A percentile compares a stretch with the other conserved stretches of the same genome.
Evolutionary conservation across 306 rosid genomes (phyloP).

Genomic region (Benincasa hispida): DNA sequence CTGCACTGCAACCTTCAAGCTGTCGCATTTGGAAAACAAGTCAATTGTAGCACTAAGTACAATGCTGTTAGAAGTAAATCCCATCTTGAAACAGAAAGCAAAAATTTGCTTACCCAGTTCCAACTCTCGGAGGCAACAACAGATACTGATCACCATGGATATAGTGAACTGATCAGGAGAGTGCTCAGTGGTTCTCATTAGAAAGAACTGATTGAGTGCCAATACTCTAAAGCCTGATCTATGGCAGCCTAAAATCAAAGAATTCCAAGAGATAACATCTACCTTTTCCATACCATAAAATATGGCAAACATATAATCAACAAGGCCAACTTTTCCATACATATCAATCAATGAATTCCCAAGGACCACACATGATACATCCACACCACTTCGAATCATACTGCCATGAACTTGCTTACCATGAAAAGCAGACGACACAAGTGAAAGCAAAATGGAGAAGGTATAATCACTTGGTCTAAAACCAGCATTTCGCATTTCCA

Average conservation of each 20-base stretch:
- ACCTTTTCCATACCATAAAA: constrained; percentile 43
- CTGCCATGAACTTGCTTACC: constrained; percentile 62
- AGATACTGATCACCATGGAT: constrained; percentile 50
- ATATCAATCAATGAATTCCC: constrained; percentile 65
- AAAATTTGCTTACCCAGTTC: constrained; percentile 71
- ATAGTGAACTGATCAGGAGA: constrained; percentile 59
- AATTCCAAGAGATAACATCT: constrained; percentile 69
- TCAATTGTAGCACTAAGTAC: constrained; percentile 71
- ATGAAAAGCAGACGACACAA: constrained; percentile 27
- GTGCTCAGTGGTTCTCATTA: constrained; percentile 29
- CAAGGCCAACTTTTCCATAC: constrained; percentile 57
- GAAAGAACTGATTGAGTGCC: constrained; percentile 46
- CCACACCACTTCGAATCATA: constrained; percentile 38
- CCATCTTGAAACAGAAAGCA: constrained; percentile 56
- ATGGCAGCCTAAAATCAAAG: constrained; percentile 57
- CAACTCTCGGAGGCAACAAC: constrained; percentile 46
- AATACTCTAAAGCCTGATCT: constrained; percentile 38
- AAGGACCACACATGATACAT: constrained; percentile 42
- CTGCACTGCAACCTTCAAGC: constrained; percentile 52
- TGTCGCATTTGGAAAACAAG: constrained; percentile 77
- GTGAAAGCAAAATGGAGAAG: constrained; percentile 44
- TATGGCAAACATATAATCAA: constrained; percentile 44
- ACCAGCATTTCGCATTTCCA: constrained; percentile 44
- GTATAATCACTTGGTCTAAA: constrained; percentile 58
- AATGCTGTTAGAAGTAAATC: constrained; percentile 61